Evolutionary conservation across 805 yeast species (phyloP).

Genomic region (Candida jianshihensis): DNA sequence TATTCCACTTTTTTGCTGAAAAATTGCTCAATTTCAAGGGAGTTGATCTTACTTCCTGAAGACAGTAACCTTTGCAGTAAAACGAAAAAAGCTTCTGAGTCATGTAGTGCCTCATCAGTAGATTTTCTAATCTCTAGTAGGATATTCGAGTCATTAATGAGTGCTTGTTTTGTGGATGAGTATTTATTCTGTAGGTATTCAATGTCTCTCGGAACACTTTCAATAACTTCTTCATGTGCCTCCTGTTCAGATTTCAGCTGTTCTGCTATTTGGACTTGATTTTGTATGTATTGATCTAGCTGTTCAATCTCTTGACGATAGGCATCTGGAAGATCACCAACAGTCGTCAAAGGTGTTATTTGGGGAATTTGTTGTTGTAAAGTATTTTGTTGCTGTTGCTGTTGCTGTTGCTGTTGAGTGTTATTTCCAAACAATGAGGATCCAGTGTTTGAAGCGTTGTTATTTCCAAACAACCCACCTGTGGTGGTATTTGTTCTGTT

Average conservation of each 20-base stretch:
- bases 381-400: slow-evolving; percentile 26
- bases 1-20: slow-evolving; percentile 36
- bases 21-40: slow-evolving; percentile 49
- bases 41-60: slow-evolving; percentile 52
- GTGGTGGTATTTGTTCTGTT: slow-evolving; percentile 2
- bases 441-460: slow-evolving; percentile 10
- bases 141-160: slow-evolving; percentile 40
- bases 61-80: slow-evolving; percentile 42
- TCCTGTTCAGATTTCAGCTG: slow-evolving; percentile 52
- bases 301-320: slow-evolving; percentile 62
- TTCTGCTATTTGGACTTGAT: slow-evolving; percentile 67
- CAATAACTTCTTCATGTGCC: slow-evolving; percentile 59
- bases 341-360: slow-evolving; percentile 68
- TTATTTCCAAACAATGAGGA: slow-evolving; percentile 28
- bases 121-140: slow-evolving; percentile 38
- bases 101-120: slow-evolving; percentile 32
- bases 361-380: slow-evolving; percentile 37
- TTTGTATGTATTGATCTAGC: slow-evolving; percentile 63
- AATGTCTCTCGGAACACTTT: slow-evolving; percentile 69
- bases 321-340: slow-evolving; percentile 68
- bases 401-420: slow-evolving; percentile 13
- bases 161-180: slow-evolving; percentile 58
- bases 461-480: slow-evolving; percentile 18
- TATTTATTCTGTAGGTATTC: slow-evolving; percentile 54
- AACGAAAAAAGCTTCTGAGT: slow-evolving; percentile 46